Base-by-base conservation (phyloP, 768 basidiomycete genomes). In the Nidula microcarpa region DNA sequence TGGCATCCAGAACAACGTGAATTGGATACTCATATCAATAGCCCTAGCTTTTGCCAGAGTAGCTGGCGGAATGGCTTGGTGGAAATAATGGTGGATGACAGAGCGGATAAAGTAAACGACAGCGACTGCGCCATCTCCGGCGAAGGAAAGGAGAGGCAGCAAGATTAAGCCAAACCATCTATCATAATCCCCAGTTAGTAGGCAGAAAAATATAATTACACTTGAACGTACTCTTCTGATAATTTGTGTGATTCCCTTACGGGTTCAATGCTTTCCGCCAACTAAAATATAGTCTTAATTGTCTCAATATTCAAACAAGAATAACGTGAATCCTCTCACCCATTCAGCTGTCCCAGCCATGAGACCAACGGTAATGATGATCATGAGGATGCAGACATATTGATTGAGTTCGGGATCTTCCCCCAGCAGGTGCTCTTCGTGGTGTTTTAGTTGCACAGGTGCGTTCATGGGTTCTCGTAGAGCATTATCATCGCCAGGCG, bases 11-110 rank as follows among this genome's bases (percentile, higher is more conserved):
- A 89, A 87, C 9, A 90, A 72, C 14, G 77, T 76, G 65, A 91
- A 90, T 60, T 91, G 89, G 53, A 90, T 88, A 60, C 83, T 85
- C 45, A 89, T 74, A 62, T 91, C 89, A 53, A 91, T 91, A 5
- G 87, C 83, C 18, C 82, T 77, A 0, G 77, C 85, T 61, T 81
- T 81, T 0, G 88, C 88, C 17, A 88, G 69, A n/a, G 77, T 74
- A 5, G 73, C 71, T 1, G 85, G 85, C 13, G 79, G 69, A 0
- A 71, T 69, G 4, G 71, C 65, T 37, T 67, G 64, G 8, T 63
- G 62, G 60, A 79, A 69, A 56, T 77, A 64, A 50, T 75, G 69
- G 36, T 69, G 69, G 49, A 77, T 61, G 36, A 70, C 48, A 39
- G 73, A 74, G 18, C 75, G 77, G 32, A 79, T 32, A 66, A 85